Evolutionary conservation across 2,329 filamentous ascomycete genomes (phyloP).

Genomic region (Mycosphaerella arachidis): DNA sequence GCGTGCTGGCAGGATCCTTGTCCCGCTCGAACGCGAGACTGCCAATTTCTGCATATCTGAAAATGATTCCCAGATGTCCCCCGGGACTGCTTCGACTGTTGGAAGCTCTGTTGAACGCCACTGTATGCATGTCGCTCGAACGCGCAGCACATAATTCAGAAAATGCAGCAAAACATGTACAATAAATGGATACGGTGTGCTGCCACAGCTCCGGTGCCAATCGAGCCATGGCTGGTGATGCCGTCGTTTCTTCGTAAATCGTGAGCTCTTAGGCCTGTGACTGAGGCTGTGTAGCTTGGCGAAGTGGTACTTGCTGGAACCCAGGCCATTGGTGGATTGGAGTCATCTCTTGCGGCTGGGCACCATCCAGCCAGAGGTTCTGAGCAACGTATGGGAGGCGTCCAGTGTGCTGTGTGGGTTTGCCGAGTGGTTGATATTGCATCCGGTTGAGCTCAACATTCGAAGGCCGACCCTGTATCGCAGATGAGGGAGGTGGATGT

Average conservation of each 20-base stretch:
- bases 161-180: slow-evolving; percentile 11
- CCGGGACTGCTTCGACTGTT: slow-evolving; percentile 16
- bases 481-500: slow-evolving; percentile 76
- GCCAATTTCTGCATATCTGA: neutral
- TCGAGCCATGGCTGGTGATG: neutral
- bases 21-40: neutral
- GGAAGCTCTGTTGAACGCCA: slow-evolving; percentile 13
- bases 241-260: neutral
- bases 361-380: slow-evolving; percentile 34
- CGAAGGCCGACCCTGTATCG: slow-evolving; percentile 56
- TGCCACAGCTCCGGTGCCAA: neutral
- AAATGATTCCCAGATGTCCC: slow-evolving; percentile 3
- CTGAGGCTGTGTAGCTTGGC: slow-evolving; percentile 11
- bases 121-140: slow-evolving; percentile 17
- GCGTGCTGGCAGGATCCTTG: neutral
- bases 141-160: slow-evolving; percentile 6
- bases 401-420: slow-evolving; percentile 43
- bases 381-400: slow-evolving; percentile 40
- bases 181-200: neutral
- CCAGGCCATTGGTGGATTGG: slow-evolving; percentile 30
- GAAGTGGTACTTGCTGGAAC: slow-evolving; percentile 10
- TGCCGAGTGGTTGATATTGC: slow-evolving; percentile 49
- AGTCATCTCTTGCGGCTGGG: slow-evolving; percentile 30
- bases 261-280: slow-evolving; percentile 3
- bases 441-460: slow-evolving; percentile 46